These are phyloP conservation scores for Mollisiaceae sp. DNA, from an alignment of 2,329 filamentous ascomycete species.

Conservation along the genomic window DNA sequence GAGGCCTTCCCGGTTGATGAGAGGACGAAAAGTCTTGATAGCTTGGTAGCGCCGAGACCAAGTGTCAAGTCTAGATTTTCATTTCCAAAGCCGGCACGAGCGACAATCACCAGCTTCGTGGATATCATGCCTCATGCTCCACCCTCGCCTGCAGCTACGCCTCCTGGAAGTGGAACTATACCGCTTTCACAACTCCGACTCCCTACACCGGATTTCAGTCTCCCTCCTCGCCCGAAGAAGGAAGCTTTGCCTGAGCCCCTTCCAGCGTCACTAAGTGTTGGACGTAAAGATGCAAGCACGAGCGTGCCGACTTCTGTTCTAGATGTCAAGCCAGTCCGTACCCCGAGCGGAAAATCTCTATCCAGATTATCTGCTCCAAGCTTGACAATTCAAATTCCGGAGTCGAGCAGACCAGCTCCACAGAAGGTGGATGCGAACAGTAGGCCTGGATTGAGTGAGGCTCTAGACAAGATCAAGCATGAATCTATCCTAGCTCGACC, in stretches of 20 bases:
- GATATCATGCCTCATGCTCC: conserved; percentile 3
- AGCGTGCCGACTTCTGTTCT: background rate
- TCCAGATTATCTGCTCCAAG: background rate
- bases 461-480: conserved; percentile 3
- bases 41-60: background rate
- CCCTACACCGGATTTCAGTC: conserved; percentile 1
- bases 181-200: background rate
- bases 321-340: background rate
- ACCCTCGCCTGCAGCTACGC: conserved; percentile 1
- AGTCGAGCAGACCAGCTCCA: background rate
- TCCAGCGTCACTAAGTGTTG: background rate
- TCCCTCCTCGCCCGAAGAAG: background rate
- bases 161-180: background rate
- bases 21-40: background rate
- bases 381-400: background rate
- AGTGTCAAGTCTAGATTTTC: conserved; percentile 3
- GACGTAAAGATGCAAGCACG: background rate
- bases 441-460: background rate
- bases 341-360: background rate
- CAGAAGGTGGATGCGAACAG: background rate
- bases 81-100: conserved; percentile 1
- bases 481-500: background rate
- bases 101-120: conserved; percentile 14
- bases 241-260: background rate
- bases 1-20: background rate